Evolutionary conservation across 73 alveolate species (phyloP).

Genomic region (Stentor roeselii): DNA sequence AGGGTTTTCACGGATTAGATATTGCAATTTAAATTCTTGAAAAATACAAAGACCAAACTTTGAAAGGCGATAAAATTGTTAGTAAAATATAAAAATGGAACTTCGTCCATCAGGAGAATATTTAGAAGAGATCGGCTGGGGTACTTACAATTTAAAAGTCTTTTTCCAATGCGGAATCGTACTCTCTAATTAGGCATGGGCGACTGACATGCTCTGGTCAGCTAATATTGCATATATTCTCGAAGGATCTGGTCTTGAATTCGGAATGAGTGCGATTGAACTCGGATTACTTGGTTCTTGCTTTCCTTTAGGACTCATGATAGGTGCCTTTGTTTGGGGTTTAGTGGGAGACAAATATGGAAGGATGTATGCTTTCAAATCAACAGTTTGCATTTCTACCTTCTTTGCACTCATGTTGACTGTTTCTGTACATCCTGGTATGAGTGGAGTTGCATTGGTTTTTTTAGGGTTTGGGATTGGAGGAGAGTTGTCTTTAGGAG

Average conservation of each 20-base stretch:
- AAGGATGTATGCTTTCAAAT: not conserved
- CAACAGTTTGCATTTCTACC: not conserved
- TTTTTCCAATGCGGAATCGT: conserved; percentile 11
- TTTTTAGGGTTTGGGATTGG: not conserved
- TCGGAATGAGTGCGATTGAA: not conserved
- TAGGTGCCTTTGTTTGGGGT: not conserved
- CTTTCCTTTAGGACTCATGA: not conserved
- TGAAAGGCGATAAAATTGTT: too few relatives aligned
- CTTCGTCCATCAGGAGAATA: too few relatives aligned
- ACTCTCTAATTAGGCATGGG: not conserved
- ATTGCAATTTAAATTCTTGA: too few relatives aligned
- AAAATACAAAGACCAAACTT: too few relatives aligned
- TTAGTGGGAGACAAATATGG: not conserved
- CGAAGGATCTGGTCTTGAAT: not conserved
- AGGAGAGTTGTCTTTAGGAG: not conserved
- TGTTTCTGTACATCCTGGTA: not conserved
- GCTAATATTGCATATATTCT: not conserved
- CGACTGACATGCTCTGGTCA: not conserved
- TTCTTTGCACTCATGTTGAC: not conserved
- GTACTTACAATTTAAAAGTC: not conserved
- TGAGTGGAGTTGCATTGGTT: not conserved
- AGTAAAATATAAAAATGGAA: too few relatives aligned
- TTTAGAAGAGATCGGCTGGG: not conserved
- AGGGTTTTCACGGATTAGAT: too few relatives aligned
- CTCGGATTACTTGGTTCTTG: not conserved